Percentiles rank a stretch among this genome's conserved stretches.
These are phyloP conservation scores for Geotrichum aggregatum DNA, from an alignment of 1,139 yeast genomes.

Conservation along the genomic window DNA sequence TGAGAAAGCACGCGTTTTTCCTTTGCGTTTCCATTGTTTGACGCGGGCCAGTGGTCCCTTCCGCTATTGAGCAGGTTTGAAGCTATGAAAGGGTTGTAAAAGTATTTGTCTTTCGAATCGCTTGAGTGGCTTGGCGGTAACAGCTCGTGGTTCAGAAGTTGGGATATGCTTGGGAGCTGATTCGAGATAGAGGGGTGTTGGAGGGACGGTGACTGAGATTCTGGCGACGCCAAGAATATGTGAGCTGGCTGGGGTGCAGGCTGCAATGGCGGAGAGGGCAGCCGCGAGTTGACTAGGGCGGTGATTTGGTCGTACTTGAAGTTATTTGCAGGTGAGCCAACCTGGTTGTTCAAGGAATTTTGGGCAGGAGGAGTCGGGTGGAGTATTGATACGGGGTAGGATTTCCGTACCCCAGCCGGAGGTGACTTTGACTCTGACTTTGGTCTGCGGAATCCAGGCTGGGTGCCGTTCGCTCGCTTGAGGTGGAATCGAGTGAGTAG, in stretches of 20 bases:
- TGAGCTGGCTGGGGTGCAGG: neutral
- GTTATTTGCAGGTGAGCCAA: slow-evolving; percentile 1
- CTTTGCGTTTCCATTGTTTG: neutral
- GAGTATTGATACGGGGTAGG: neutral
- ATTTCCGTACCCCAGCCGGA: neutral
- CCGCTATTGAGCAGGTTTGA: too few species aligned
- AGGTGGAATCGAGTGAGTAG: slow-evolving; percentile 20
- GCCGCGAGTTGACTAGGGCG: neutral
- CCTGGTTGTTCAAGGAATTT: too few species aligned
- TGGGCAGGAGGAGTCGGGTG: too few species aligned
- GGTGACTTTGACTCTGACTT: slow-evolving; percentile 1
- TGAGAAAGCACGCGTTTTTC: neutral
- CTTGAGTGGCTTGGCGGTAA: too few species aligned
- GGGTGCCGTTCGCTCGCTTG: slow-evolving; percentile 16
- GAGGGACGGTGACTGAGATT: too few species aligned
- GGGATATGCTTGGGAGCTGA: neutral
- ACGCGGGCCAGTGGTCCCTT: too few species aligned
- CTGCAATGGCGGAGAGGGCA: neutral
- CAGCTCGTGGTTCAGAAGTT: neutral
- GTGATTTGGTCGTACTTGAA: neutral
- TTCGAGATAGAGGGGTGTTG: too few species aligned
- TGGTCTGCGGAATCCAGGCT: neutral
- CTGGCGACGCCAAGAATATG: too few species aligned
- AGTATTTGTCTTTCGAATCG: too few species aligned
- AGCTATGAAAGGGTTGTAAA: too few species aligned